Conservation (phyloP, 1,139 yeast species). For the Suhomyces panamericanus region DNA sequence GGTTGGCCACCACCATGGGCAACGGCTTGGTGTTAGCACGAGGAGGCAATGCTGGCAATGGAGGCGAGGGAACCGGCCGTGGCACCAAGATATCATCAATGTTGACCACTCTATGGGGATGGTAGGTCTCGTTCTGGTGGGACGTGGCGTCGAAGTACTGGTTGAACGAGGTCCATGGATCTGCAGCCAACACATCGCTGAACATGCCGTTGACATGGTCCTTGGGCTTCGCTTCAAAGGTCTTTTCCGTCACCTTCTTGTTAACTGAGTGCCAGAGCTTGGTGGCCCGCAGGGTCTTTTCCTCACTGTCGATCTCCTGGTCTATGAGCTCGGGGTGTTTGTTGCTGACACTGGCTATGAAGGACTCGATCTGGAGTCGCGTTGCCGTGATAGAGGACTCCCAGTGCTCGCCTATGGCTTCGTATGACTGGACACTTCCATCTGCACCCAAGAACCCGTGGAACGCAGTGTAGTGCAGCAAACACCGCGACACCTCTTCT, state of each 20-base stretch:
- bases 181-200: slow-evolving; percentile 31
- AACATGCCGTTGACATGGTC: slow-evolving; percentile 37
- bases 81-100: slow-evolving; percentile 23
- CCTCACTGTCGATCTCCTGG: slow-evolving; percentile 33
- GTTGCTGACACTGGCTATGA: slow-evolving; percentile 30
- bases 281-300: slow-evolving; percentile 25
- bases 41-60: slow-evolving; percentile 31
- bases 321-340: slow-evolving; percentile 36
- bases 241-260: slow-evolving; percentile 24
- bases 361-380: slow-evolving; percentile 39
- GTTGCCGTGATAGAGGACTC: slow-evolving; percentile 33
- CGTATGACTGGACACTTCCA: slow-evolving; percentile 16
- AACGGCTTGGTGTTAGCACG: slow-evolving; percentile 23
- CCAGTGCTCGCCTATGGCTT: slow-evolving; percentile 35
- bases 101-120: slow-evolving; percentile 27
- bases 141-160: slow-evolving; percentile 31
- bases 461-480: slow-evolving; percentile 34
- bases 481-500: slow-evolving; percentile 27
- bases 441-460: slow-evolving; percentile 36
- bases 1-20: slow-evolving; percentile 11
- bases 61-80: slow-evolving; percentile 19
- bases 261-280: slow-evolving; percentile 33
- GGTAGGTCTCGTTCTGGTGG: slow-evolving; percentile 32
- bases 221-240: slow-evolving; percentile 27
- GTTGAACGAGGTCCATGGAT: slow-evolving; percentile 34